phyloP scores from a whole-genome alignment of 345 rosid genomes.

The Bretschneidera sinensis region DNA sequence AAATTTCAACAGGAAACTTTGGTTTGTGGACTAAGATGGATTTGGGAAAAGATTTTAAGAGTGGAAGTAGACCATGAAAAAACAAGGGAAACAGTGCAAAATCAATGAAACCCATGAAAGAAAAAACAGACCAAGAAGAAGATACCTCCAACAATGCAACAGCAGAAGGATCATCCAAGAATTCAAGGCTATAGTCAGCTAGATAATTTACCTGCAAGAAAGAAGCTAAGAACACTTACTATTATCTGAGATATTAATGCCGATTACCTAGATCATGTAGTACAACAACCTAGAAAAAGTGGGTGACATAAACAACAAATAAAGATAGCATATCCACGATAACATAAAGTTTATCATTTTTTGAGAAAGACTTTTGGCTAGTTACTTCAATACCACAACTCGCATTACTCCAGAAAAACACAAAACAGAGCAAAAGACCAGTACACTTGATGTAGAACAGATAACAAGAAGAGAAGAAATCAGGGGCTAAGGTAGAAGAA shows the following conservation, averaged over 20 bases:
- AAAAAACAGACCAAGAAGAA: background rate
- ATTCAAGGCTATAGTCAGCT: slow-evolving; percentile 80
- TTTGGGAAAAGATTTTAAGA: slow-evolving; percentile 7
- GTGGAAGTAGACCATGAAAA: background rate
- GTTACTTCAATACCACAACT: background rate
- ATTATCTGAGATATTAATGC: background rate
- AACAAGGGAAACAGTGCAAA: background rate
- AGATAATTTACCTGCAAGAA: slow-evolving; percentile 67
- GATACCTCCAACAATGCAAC: slow-evolving; percentile 73
- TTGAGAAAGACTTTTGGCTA: background rate
- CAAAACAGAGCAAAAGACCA: background rate
- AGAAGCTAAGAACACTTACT: background rate
- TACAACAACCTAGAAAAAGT: background rate
- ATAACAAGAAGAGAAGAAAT: too few species aligned
- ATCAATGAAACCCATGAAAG: background rate
- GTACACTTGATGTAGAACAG: background rate
- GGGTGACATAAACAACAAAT: background rate
- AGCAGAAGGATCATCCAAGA: slow-evolving; percentile 88
- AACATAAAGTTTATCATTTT: background rate
- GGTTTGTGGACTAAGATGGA: background rate
- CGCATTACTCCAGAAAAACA: background rate
- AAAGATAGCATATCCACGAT: background rate
- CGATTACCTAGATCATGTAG: background rate
- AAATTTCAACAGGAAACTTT: background rate
- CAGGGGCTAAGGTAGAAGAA: too few species aligned